phyloP scores from a whole-genome alignment of 768 basidiomycete genomes.

The Macrolepiota dolichaula region DNA sequence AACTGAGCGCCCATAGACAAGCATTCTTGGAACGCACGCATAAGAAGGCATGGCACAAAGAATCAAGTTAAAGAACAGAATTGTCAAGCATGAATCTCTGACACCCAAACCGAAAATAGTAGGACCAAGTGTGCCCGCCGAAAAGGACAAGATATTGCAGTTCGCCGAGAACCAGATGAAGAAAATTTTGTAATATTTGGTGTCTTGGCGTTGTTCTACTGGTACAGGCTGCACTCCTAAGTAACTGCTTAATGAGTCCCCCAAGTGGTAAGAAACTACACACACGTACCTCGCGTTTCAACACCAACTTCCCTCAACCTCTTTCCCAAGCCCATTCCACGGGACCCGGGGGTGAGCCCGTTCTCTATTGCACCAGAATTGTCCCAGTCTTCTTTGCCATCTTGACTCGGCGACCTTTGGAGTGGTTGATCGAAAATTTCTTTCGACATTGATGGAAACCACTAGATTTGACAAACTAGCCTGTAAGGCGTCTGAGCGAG shows the following conservation, averaged over 20 bases:
- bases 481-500: not conserved
- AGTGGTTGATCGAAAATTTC: not conserved
- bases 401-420: not conserved
- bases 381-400: not conserved
- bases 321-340: not conserved
- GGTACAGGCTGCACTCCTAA: constrained; percentile 57
- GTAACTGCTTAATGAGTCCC: not conserved
- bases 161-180: constrained; percentile 78
- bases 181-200: constrained; percentile 65
- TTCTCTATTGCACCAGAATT: not conserved
- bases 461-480: not conserved
- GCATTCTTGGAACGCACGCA: constrained; percentile 4
- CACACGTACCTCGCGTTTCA: constrained; percentile 27
- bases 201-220: constrained; percentile 52
- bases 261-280: not conserved
- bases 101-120: constrained; percentile 54
- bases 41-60: constrained; percentile 60
- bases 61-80: constrained; percentile 66
- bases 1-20: not conserved
- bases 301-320: constrained; percentile 22
- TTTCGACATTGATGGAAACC: not conserved
- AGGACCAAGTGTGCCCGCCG: constrained; percentile 67
- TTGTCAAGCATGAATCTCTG: constrained; percentile 60
- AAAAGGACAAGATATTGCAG: constrained; percentile 69
- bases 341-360: not conserved